Evolutionary conservation across 345 rosid species (phyloP).

Genomic region (Excoecaria agallocha): DNA sequence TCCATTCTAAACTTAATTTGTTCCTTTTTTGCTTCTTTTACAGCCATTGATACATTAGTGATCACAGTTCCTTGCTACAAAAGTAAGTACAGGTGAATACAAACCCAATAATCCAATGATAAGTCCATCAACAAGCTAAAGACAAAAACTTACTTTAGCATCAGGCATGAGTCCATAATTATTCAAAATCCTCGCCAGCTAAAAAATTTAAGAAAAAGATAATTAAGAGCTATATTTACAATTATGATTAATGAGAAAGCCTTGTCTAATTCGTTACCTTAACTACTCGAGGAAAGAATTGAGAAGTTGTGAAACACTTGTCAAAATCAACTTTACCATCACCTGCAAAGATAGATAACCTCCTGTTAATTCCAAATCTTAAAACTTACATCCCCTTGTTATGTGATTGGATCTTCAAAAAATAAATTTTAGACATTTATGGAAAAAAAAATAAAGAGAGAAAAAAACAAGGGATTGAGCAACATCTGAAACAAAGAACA

Average conservation of each 20-base stretch:
- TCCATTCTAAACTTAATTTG: conserved; percentile 87
- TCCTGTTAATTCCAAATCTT: conserved; percentile 11
- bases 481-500: not conserved
- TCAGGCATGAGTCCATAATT: conserved; percentile 88
- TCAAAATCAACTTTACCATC: conserved; percentile 77
- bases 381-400: not conserved
- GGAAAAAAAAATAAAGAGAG: not conserved
- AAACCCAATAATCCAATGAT: conserved; percentile 7
- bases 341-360: conserved; percentile 44
- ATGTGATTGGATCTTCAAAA: not conserved
- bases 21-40: conserved; percentile 72
- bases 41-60: conserved; percentile 66
- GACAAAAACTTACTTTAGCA: conserved; percentile 57
- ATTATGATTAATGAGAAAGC: not conserved
- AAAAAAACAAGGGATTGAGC: not conserved
- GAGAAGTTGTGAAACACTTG: conserved; percentile 74
- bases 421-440: not conserved
- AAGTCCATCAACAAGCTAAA: not conserved
- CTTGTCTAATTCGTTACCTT: conserved; percentile 49
- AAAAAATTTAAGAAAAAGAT: conserved; percentile 20
- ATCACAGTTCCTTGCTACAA: conserved; percentile 86
- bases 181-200: conserved; percentile 88
- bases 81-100: conserved; percentile 16
- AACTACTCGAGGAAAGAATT: conserved; percentile 68
- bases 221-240: not conserved